Base-by-base conservation (phyloP, 2,329 filamentous ascomycete species). In the Xylariaceae sp. region DNA sequence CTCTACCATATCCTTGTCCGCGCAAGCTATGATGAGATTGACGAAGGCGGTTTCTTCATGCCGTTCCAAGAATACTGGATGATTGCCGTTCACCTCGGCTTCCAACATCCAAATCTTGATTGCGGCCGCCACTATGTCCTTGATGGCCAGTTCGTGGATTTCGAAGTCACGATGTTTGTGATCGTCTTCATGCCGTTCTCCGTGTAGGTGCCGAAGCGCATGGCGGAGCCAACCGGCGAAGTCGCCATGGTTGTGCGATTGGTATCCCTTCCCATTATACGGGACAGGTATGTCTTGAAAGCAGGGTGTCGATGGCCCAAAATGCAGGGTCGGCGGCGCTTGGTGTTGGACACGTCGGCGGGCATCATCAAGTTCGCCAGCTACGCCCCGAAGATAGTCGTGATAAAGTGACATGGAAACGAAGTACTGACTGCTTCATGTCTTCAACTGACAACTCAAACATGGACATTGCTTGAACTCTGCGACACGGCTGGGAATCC, bases 41-140 rank as follows among this genome's bases (percentile, higher is more conserved):
- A 53, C 34, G 11, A 42, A 36, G 9, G 47, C 42, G 18, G 42
- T 17, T 43, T 53, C 42, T 17, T 14, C 36, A 10, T 3, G 42
- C 4, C n/a, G 42, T 31, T 42, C 16, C 12, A 28, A 16, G 16
- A 53, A 42, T 9, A 14, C 31, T n/a, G n/a, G n/a, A 13, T 31
- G 28, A 19, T 40, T 14, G 11, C 16, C 13, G n/a, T 18, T 28
- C 13, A 5, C 38, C 14, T 48, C 45, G 2, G 28, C 31, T 38
- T 45, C 50, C 16, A 49, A 42, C 41, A 53, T 53, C 31, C 41
- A 48, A 31, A 48, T 45, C 45, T 48, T 48, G 17, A 52, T 48
- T 18, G 40, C 28, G 1, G 50, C 34, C n/a, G 50, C 41, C 18
- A 52, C 28, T 34, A 45, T 45, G 16, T 41, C 45, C 34, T 31